Base-by-base conservation (phyloP, 169 alveolate genomes). In the Cryptosporidium felis region DNA sequence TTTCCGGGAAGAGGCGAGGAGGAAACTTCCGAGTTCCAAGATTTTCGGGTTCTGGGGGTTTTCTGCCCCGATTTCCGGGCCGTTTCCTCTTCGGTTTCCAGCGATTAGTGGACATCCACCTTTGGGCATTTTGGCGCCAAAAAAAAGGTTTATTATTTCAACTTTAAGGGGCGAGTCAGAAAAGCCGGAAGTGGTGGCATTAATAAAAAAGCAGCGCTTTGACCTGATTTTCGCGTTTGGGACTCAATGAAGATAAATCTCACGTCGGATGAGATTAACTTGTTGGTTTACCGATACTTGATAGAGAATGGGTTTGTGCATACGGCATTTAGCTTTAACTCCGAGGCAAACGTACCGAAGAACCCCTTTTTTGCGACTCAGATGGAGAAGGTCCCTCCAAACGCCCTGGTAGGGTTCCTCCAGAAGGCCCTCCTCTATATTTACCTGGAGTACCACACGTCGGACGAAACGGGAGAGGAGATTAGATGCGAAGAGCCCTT, bases 361-460 rank as follows among this genome's bases (percentile, higher is more conserved):
- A 94, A 93, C 32, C 93, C 96, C 12, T 93, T 88, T 79, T 93
- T 91, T 63, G 66, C 80, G 63, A 88, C 94, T 58, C 97, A 94
- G 82, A 92, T 92, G 47, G 97, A 93, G 42, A 93, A 88, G 63
- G 82, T 94, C 28, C 97, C 97, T 23, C 94, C 95, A 12, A 91
- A 91, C 80, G 96, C 97, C 28, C 80, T 94, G 49, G 94, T 94
- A 30, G 90, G 96, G 16, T 92, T 94, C 30, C 88, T 94, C 82
- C 97, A 94, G 88, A 94, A 94, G 88, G 96, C 97, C n/a, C 80
- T 94, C 89, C 90, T 93, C 36, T 94, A 90, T 81, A 91, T 93
- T 36, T 93, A 92, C 62, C 62, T 94, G 41, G 97, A 94, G 81
- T 93, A 90, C 59, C 97, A 94, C 90, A 93, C 96, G 10, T 49